These are phyloP conservation scores for Aspergillus sp. DNA, from an alignment of 2,329 filamentous ascomycete genomes.

Conservation along the genomic window DNA sequence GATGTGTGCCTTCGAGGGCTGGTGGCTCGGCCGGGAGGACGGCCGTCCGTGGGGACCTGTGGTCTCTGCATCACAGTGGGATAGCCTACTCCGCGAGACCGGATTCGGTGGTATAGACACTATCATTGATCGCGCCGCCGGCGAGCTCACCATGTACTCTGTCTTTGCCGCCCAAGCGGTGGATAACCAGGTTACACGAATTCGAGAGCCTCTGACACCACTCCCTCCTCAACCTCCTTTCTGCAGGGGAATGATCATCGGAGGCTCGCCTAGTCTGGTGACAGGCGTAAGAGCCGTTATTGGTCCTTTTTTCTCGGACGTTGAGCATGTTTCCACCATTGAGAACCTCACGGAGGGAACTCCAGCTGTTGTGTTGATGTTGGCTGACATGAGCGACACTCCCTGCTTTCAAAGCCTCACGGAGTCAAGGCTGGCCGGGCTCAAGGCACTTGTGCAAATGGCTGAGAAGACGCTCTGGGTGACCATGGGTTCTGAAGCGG, in stretches of 20 bases:
- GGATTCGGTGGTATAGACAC: conserved; percentile 17
- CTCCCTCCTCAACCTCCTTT: not conserved
- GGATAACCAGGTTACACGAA: conserved; percentile 22
- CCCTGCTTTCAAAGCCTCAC: conserved; percentile 4
- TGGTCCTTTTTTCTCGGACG: not conserved
- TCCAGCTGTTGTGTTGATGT: not conserved
- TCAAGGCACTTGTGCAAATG: not conserved
- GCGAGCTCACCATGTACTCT: conserved; percentile 9
- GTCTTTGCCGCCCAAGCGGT: conserved; percentile 34
- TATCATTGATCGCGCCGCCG: not conserved
- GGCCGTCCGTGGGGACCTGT: not conserved
- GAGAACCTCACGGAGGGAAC: not conserved
- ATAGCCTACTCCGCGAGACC: conserved; percentile 3
- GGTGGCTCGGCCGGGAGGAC: conserved; percentile 1
- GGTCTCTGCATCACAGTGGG: conserved; percentile 3
- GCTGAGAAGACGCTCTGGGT: conserved; percentile 4
- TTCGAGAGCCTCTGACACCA: conserved; percentile 25
- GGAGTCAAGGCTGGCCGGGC: not conserved
- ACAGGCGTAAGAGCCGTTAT: not conserved
- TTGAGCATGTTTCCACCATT: not conserved
- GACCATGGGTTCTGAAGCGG: not conserved
- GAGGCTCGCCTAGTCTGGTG: conserved; percentile 1
- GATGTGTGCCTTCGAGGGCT: not conserved
- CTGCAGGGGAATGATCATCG: not conserved
- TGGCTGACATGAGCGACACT: no score